Conservation (phyloP, 2,329 filamentous ascomycete genomes). For the Diaporthe capsici region DNA sequence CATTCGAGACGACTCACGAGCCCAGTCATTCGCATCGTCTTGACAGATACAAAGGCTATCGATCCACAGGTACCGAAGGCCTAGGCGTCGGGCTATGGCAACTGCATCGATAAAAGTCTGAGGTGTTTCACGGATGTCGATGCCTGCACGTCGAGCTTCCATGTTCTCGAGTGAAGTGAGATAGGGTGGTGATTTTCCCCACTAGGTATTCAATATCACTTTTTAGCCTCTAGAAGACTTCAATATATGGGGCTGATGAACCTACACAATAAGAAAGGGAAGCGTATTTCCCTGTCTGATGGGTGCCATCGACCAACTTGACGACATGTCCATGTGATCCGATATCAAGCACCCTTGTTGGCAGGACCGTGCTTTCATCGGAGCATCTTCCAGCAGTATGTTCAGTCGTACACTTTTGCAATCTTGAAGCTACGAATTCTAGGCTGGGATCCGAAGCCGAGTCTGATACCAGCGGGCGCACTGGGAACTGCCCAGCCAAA, state of each 20-base stretch:
- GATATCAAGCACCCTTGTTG: constrained; percentile 39
- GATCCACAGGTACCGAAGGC: constrained; percentile 37
- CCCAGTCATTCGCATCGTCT: constrained; percentile 35
- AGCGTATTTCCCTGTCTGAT: constrained; percentile 37
- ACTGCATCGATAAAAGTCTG: constrained; percentile 24
- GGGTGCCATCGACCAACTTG: constrained; percentile 37
- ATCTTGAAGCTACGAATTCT: constrained; percentile 9
- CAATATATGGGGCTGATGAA: neutral
- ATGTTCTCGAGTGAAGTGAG: constrained; percentile 11
- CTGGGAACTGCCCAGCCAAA: neutral
- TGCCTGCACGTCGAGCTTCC: neutral
- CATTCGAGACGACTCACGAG: constrained; percentile 31
- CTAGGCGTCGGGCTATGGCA: constrained; percentile 13
- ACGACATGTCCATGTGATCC: constrained; percentile 32
- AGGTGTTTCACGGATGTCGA: constrained; percentile 15
- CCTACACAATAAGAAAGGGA: constrained; percentile 43
- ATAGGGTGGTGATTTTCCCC: constrained; percentile 26
- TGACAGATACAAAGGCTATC: constrained; percentile 38
- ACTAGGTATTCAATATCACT: neutral
- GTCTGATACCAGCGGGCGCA: constrained; percentile 4
- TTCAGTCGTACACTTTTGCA: neutral
- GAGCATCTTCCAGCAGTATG: neutral
- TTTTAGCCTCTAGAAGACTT: neutral
- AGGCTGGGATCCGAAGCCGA: neutral
- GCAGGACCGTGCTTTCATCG: neutral